These are phyloP conservation scores for Fusarium chuoi DNA, from an alignment of 2,329 filamentous ascomycete species.

Conservation along the genomic window DNA sequence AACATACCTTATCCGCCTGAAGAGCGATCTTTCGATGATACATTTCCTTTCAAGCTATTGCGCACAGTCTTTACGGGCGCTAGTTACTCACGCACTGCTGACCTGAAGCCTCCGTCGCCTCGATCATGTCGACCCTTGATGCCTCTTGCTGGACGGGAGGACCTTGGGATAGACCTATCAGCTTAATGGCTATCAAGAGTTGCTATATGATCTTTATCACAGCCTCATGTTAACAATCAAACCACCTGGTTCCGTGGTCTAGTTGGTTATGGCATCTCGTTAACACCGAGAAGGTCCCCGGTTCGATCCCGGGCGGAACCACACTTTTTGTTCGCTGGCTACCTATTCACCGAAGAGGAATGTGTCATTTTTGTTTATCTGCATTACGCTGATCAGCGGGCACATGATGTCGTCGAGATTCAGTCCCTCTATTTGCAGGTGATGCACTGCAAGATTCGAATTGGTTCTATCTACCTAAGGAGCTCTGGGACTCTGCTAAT, in stretches of 20 bases:
- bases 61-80: neutral
- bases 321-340: neutral
- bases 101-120: neutral
- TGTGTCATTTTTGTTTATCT: neutral
- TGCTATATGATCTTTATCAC: rapidly evolving
- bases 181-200: rapidly evolving
- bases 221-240: neutral
- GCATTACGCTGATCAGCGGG: neutral
- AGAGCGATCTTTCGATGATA: neutral
- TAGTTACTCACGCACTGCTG: neutral
- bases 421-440: neutral
- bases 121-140: neutral
- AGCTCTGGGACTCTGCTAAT: neutral
- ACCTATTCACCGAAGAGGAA: neutral
- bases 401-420: neutral
- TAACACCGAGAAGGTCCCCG: slow-evolving; percentile 19
- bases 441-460: neutral
- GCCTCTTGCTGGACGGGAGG: neutral
- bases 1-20: neutral
- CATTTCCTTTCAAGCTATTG: neutral
- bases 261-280: slow-evolving; percentile 23
- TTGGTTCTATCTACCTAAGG: neutral
- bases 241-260: slow-evolving; percentile 39
- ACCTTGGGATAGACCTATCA: too few species aligned
- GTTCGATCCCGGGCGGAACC: slow-evolving; percentile 17